Evolutionary conservation across 2,329 filamentous ascomycete species (phyloP), one percentile per base, ranked within the genome.

Genomic region (Aureobasidium melanogenum): DNA sequence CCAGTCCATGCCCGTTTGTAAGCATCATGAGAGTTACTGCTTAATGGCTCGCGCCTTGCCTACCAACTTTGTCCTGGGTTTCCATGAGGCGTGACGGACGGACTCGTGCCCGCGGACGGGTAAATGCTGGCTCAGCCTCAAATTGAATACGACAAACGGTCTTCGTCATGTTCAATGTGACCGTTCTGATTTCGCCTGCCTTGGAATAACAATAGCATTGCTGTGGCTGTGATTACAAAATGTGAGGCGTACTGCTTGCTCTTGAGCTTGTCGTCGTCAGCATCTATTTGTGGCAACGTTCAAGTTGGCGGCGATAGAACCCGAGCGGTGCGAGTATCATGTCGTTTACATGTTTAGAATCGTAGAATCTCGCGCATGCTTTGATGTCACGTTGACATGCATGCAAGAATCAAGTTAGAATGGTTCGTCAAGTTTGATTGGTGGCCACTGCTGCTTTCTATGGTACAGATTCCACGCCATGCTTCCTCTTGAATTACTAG

Each of bases 401-500:
- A 5, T 41, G 22, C n/a, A 22, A 41, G 5, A 19, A 19, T 3
- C 19, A 15, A 41, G 34, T 1, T 54, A 41, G 22, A 17, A 6
- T 47, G 30, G 17, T 58, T 47, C 54, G 24, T 58, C 41, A 58
- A 24, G 30, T 36, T 14, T 38, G 15, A 32, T 36, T 43, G 26
- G 43, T 43, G 26, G 22, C 54, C 14, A 32, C 22, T 38, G 54
- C 54, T 47, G 39, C 30, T 50, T 2, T 59, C 56, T 59, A 59
- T 59, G 34, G 24, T 59, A 59, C 56, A 59, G 41, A 44, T 48
- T 50, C 55, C 44, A 59, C 34, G 56, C 56, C 56, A 59, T 59
- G 56, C 56, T 41, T 30, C 28, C 26, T 15, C n/a, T 44, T 15
- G 32, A 46, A 47, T 58, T 26, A n/a, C 26, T 17, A 54, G 50